A percentile compares a stretch with the other conserved stretches of the same genome.
These are phyloP conservation scores for Wakefieldia striispora DNA, from an alignment of 768 basidiomycete genomes.

Conservation along the genomic window DNA sequence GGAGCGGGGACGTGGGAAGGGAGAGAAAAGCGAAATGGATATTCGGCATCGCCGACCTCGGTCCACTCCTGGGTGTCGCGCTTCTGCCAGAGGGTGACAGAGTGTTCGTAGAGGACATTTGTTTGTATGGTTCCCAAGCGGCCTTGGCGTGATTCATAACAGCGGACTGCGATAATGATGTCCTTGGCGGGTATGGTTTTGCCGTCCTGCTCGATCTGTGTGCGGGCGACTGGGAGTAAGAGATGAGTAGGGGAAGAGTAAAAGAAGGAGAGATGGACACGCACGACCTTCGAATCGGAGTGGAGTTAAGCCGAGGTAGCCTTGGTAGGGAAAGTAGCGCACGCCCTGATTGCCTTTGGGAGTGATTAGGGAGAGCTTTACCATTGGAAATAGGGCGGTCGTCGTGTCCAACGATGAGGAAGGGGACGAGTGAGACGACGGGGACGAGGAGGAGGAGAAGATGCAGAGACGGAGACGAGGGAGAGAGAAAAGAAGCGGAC, in stretches of 20 bases:
- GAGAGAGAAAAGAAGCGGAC: conserved; percentile 31
- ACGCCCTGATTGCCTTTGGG: conserved; percentile 68
- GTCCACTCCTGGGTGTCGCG: conserved; percentile 54
- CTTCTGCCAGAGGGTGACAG: conserved; percentile 68
- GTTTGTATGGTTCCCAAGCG: conserved; percentile 56
- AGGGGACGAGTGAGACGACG: conserved; percentile 15
- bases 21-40: conserved; percentile 68
- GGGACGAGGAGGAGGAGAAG: conserved; percentile 14
- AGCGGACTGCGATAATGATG: conserved; percentile 72
- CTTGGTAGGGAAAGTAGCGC: conserved; percentile 71
- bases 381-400: conserved; percentile 44
- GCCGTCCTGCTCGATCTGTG: conserved; percentile 65
- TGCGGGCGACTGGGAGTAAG: conserved; percentile 56
- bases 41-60: conserved; percentile 62
- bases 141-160: conserved; percentile 75
- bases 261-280: conserved; percentile 25
- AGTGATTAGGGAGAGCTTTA: conserved; percentile 65
- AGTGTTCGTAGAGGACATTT: conserved; percentile 67
- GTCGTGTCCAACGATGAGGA: conserved; percentile 15
- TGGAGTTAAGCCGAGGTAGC: conserved; percentile 79
- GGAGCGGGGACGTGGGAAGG: conserved; percentile 62
- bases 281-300: conserved; percentile 74
- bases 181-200: conserved; percentile 66
- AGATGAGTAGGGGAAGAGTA: neutral
- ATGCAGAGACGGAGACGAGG: conserved; percentile 15